phyloP scores from a whole-genome alignment of 108 stramenopile genomes.

The Epithemia pelagica region DNA sequence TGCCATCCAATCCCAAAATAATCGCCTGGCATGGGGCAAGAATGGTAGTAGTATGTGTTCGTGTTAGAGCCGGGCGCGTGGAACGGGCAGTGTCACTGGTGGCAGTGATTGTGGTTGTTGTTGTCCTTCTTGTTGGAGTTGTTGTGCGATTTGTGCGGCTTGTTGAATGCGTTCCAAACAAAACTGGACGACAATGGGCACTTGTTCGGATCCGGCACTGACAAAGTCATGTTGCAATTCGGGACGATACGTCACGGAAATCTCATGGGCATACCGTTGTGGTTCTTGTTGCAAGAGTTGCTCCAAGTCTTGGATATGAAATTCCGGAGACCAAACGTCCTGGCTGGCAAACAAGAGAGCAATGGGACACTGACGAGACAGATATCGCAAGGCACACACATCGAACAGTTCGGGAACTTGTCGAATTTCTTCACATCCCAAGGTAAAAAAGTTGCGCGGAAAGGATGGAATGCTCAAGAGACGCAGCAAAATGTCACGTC shows the following conservation, averaged over 20 bases:
- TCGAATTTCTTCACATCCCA: conserved; percentile 72
- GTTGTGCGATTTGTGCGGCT: neutral
- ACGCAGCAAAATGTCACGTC: conserved; percentile 38
- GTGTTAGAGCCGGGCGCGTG: too few species aligned
- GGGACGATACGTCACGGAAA: conserved; percentile 23
- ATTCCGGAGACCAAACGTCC: conserved; percentile 66
- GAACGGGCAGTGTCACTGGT: too few species aligned
- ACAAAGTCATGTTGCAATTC: conserved; percentile 43
- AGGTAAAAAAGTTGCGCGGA: conserved; percentile 53
- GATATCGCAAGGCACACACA: conserved; percentile 33
- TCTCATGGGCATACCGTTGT: conserved; percentile 24
- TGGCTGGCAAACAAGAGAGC: conserved; percentile 50
- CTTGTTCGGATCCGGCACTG: conserved; percentile 31
- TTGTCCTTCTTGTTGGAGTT: neutral
- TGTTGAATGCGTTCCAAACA: conserved; percentile 22
- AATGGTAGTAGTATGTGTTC: too few species aligned
- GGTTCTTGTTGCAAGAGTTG: conserved; percentile 13
- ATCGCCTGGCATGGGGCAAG: too few species aligned
- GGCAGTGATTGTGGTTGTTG: too few species aligned
- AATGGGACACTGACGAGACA: conserved; percentile 33
- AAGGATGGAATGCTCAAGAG: conserved; percentile 36
- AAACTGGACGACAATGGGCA: conserved; percentile 38
- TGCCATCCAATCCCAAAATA: too few species aligned
- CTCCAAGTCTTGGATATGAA: conserved; percentile 41
- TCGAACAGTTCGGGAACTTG: conserved; percentile 54